Evolutionary conservation across 495 filamentous ascomycete genomes (phyloP), one percentile per base, ranked within the genome.

Genomic region (Penicillium desertorum): DNA sequence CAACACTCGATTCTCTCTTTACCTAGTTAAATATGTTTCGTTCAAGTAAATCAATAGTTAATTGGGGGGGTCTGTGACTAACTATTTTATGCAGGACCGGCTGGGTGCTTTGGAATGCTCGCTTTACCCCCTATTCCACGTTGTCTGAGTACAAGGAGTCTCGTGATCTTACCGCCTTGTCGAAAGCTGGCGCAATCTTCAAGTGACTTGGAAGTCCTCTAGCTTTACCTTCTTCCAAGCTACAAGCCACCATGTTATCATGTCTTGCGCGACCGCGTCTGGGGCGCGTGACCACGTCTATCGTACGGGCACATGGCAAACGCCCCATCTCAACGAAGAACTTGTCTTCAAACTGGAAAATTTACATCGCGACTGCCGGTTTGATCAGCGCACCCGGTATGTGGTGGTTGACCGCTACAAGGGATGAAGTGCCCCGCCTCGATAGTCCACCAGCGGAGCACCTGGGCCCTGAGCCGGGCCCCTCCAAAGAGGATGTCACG

Each of bases 401-500:
- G 22, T 66, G 63, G 65, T 71, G 68, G 68, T 49, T 62, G 42
- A 16, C 43, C 12, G 54, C 56, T 17, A 41, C 59, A 42, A 36
- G 37, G 19, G 62, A 67, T 10, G 57, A 67, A 57, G 62, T 56
- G 12, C 70, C 70, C 10, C 50, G 47, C 37, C 44, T 69, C 17
- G 48, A 63, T 7, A 46, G 27, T 20, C 25, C 65, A 1, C 59
- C 62, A 49, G 52, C 49, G 0, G 51, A 64, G 27, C 60, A 60
- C 19, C 57, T 36, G 45, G 23, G 2, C 19, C 10, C 47, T 16
- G 59, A 64, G 46, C 51, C 51, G 14, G 58, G 56, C 19, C 65
- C 57, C 46, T 66, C 59, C 8, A 56, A 55, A 56, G 64, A 64
- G 0, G 44, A 69, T 56, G 63, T 72, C 10, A 72, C 68, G 2